These are phyloP conservation scores for Evansstolkia leycettana DNA, from an alignment of 495 filamentous ascomycete genomes.

Conservation along the genomic window DNA sequence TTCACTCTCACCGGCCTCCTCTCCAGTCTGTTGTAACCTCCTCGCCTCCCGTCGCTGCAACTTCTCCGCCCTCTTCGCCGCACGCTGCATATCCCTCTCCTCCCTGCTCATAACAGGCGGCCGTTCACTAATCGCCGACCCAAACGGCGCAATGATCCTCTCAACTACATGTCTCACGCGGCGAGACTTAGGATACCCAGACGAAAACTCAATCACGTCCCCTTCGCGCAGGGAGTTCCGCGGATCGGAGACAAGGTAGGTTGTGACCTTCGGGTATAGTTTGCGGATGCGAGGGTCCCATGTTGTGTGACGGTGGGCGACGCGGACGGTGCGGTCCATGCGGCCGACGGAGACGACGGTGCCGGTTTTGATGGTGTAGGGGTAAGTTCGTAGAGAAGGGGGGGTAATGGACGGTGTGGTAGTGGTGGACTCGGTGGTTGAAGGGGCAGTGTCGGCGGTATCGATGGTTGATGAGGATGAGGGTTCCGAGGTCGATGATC, in stretches of 20 bases:
- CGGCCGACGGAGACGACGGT: slow-evolving; percentile 33
- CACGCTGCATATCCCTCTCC: slow-evolving; percentile 41
- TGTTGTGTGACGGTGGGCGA: slow-evolving; percentile 20
- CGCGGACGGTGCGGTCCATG: slow-evolving; percentile 33
- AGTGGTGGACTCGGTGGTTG: slow-evolving; percentile 8
- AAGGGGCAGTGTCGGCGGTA: slow-evolving; percentile 3
- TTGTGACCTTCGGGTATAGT: slow-evolving; percentile 26
- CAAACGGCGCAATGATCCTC: slow-evolving; percentile 64
- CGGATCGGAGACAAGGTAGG: slow-evolving; percentile 62
- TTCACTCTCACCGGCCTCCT: neutral
- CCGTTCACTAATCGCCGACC: slow-evolving; percentile 45
- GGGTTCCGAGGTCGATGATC: too few relatives aligned
- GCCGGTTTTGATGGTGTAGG: slow-evolving; percentile 26
- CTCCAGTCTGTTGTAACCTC: slow-evolving; percentile 11
- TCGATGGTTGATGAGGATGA: too few relatives aligned
- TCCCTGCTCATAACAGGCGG: slow-evolving; percentile 51
- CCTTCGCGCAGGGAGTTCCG: slow-evolving; percentile 57
- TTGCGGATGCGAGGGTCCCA: slow-evolving; percentile 31
- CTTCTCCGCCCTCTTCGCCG: slow-evolving; percentile 37
- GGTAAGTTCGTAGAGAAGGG: slow-evolving; percentile 27
- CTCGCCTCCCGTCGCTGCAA: slow-evolving; percentile 30
- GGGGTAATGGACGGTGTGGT: slow-evolving; percentile 4
- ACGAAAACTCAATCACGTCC: slow-evolving; percentile 68
- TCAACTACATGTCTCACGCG: slow-evolving; percentile 66
- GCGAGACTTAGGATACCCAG: slow-evolving; percentile 50